Conservation (phyloP, 2,329 filamentous ascomycete species). For the Aaosphaeria arxii region DNA sequence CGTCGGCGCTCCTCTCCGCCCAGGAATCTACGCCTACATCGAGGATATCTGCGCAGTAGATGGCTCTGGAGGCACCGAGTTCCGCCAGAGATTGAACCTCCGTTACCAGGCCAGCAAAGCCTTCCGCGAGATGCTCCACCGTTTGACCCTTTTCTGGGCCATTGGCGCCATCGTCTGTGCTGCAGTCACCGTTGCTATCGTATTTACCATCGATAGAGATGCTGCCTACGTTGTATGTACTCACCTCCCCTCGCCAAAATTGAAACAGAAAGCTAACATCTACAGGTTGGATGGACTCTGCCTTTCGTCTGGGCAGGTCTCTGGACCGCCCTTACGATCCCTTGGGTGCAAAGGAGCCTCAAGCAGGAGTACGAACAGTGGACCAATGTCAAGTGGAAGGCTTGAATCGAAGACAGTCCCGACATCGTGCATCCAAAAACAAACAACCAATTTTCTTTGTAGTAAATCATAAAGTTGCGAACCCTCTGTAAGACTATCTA, state of each 20-base stretch:
- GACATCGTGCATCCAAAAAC: too few species aligned
- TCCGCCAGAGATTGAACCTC: conserved; percentile 50
- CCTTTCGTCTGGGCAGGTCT: conserved; percentile 51
- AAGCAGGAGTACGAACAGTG: conserved; percentile 34
- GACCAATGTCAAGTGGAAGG: conserved; percentile 37
- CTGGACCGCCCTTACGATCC: conserved; percentile 45
- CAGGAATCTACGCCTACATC: conserved; percentile 54
- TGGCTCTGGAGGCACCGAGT: conserved; percentile 52
- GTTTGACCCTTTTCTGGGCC: conserved; percentile 53
- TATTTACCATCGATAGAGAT: conserved; percentile 48
- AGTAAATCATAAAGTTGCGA: too few species aligned
- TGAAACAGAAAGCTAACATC: conserved; percentile 8
- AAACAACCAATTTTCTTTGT: too few species aligned
- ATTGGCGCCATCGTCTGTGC: conserved; percentile 43
- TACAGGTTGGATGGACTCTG: conserved; percentile 45
- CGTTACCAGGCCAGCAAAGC: conserved; percentile 53
- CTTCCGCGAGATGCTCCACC: conserved; percentile 53
- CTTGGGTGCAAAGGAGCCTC: conserved; percentile 42
- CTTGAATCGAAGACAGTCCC: conserved; percentile 10
- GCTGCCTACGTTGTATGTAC: conserved; percentile 47
- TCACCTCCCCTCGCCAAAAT: background rate
- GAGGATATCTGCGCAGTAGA: conserved; percentile 55
- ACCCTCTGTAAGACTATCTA: too few species aligned
- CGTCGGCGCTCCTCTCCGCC: conserved; percentile 49
- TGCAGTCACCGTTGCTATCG: conserved; percentile 41